These are phyloP conservation scores for Arthrobotrys musiformis DNA, from an alignment of 2,329 filamentous ascomycete species.

Conservation along the genomic window DNA sequence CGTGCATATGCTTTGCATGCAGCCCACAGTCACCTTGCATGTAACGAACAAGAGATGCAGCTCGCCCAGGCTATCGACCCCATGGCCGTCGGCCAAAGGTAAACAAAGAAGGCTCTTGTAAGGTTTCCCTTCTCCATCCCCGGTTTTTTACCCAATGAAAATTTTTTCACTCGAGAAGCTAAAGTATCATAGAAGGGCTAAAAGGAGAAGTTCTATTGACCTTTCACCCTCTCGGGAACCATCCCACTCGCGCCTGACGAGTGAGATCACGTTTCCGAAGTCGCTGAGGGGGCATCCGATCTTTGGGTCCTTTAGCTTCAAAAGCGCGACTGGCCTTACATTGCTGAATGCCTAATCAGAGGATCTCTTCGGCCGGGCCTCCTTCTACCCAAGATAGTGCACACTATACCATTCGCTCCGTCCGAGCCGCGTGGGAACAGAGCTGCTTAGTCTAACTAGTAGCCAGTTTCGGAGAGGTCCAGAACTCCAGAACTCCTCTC, in stretches of 20 bases:
- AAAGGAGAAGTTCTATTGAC: conserved; percentile 50
- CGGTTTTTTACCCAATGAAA: conserved; percentile 50
- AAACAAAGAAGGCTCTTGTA: conserved; percentile 48
- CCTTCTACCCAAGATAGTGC: conserved; percentile 30
- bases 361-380: conserved; percentile 31
- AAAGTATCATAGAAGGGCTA: conserved; percentile 50
- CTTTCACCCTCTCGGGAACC: conserved; percentile 45
- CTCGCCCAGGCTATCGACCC: conserved; percentile 48
- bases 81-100: conserved; percentile 55
- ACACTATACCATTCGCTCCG: conserved; percentile 28
- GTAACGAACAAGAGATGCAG: conserved; percentile 56
- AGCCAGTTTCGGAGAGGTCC: conserved; percentile 46
- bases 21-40: conserved; percentile 56
- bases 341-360: conserved; percentile 22
- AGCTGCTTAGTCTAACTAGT: conserved; percentile 41
- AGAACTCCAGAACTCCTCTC: conserved; percentile 56
- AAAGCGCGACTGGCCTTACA: conserved; percentile 38
- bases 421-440: conserved; percentile 31
- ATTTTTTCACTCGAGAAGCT: conserved; percentile 52
- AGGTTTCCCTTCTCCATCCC: conserved; percentile 32
- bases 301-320: conserved; percentile 18
- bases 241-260: conserved; percentile 56
- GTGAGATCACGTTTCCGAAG: conserved; percentile 55
- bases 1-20: conserved; percentile 56
- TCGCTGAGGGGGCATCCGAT: conserved; percentile 34